phyloP scores from a whole-genome alignment of 2,329 filamentous ascomycete species.

The Fusarium xylarioides region DNA sequence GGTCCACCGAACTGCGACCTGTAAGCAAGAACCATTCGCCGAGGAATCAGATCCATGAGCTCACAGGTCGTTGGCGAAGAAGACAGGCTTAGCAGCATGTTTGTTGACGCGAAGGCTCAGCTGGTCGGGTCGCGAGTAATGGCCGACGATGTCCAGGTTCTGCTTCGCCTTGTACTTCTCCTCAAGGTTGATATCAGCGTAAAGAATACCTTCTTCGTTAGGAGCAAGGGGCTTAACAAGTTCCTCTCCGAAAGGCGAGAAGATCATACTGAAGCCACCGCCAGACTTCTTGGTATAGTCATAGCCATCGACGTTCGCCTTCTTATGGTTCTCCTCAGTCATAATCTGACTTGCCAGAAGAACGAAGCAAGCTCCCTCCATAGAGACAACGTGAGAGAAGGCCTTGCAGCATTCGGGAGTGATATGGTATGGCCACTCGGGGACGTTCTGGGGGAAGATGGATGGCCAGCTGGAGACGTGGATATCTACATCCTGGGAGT shows the following conservation, averaged over 20 bases:
- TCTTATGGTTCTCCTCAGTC: slow-evolving; percentile 49
- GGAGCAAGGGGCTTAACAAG: slow-evolving; percentile 40
- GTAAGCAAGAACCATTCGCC: not conserved
- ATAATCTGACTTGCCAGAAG: slow-evolving; percentile 61
- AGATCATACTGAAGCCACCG: slow-evolving; percentile 45
- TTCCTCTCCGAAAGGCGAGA: slow-evolving; percentile 43
- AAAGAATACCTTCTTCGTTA: slow-evolving; percentile 48
- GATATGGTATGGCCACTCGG: slow-evolving; percentile 40
- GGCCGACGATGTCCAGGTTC: slow-evolving; percentile 49
- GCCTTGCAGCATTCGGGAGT: slow-evolving; percentile 30
- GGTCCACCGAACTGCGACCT: not conserved
- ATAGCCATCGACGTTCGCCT: slow-evolving; percentile 43
- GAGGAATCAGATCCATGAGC: not conserved
- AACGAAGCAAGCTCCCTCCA: slow-evolving; percentile 64
- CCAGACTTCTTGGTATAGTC: slow-evolving; percentile 38
- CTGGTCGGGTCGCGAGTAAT: slow-evolving; percentile 50
- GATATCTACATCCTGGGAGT: slow-evolving; percentile 54
- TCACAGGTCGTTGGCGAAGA: slow-evolving; percentile 6
- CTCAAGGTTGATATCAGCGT: slow-evolving; percentile 49
- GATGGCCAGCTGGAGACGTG: slow-evolving; percentile 59
- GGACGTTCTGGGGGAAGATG: slow-evolving; percentile 12
- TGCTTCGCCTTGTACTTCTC: slow-evolving; percentile 35
- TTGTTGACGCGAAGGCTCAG: slow-evolving; percentile 44
- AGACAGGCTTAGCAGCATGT: slow-evolving; percentile 2
- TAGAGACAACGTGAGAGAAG: slow-evolving; percentile 62